These are phyloP conservation scores for Ulmus americana DNA, from an alignment of 331 rosid genomes.

Conservation along the genomic window DNA sequence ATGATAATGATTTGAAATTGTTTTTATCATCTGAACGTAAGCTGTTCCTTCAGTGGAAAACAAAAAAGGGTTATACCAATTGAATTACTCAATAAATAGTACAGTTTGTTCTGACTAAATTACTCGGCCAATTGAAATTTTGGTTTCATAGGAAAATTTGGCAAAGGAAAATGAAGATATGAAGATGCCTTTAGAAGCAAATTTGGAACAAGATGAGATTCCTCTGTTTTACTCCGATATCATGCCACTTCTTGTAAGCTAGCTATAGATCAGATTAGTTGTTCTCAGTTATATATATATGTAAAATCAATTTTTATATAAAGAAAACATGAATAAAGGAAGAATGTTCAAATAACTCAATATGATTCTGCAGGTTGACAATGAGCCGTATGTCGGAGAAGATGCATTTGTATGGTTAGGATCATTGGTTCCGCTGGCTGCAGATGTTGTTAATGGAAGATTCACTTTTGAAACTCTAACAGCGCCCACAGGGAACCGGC, in stretches of 20 bases:
- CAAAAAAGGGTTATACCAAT: background rate
- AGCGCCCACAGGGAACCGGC: slow-evolving; percentile 57
- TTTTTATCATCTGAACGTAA: no score
- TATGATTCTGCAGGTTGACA: slow-evolving; percentile 39
- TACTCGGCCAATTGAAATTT: background rate
- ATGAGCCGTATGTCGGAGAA: slow-evolving; percentile 70
- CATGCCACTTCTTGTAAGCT: slow-evolving; percentile 91
- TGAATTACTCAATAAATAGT: background rate
- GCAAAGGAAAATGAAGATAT: slow-evolving; percentile 75
- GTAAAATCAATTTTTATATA: background rate
- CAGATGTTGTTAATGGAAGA: slow-evolving; percentile 70
- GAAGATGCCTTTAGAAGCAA: slow-evolving; percentile 18
- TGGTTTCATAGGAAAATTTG: slow-evolving; percentile 46
- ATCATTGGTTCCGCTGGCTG: slow-evolving; percentile 53
- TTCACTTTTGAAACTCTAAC: slow-evolving; percentile 80
- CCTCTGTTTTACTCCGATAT: slow-evolving; percentile 83
- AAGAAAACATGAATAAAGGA: background rate
- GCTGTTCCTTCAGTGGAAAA: no score
- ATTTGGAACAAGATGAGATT: slow-evolving; percentile 57
- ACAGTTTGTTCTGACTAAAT: background rate
- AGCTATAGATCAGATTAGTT: background rate
- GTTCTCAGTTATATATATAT: background rate
- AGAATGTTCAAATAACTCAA: background rate
- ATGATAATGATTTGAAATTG: no score
- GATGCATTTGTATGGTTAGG: slow-evolving; percentile 91